Percentiles rank a stretch among this genome's conserved stretches.
Conservation (phyloP, 2,329 filamentous ascomycete species). For the Aspergillus latus region DNA sequence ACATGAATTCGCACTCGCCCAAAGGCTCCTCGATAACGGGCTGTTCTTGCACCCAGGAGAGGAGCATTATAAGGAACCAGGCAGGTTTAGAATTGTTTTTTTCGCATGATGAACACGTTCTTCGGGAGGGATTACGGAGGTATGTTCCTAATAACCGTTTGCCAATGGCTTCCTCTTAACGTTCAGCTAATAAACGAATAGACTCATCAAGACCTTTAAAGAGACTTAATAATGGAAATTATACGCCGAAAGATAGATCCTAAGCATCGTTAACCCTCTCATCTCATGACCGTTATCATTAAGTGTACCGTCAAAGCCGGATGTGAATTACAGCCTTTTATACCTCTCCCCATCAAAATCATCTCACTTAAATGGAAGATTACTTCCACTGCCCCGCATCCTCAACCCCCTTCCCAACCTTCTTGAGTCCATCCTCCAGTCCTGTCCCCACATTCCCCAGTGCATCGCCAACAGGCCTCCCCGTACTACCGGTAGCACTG, state of each 20-base stretch:
- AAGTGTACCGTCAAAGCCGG: not conserved
- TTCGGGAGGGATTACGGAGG: conserved; percentile 40
- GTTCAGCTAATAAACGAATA: not conserved
- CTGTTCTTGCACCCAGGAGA: conserved; percentile 54
- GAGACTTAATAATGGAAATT: not conserved
- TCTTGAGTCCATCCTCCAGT: conserved; percentile 52
- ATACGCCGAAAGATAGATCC: too few relatives aligned
- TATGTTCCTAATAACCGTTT: conserved; percentile 7
- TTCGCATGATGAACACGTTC: conserved; percentile 34
- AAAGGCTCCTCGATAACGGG: conserved; percentile 47
- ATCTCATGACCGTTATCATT: not conserved
- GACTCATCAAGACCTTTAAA: conserved; percentile 1
- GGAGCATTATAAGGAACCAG: conserved; percentile 46
- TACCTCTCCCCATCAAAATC: too few relatives aligned
- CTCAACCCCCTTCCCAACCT: conserved; percentile 56
- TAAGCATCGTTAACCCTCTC: too few relatives aligned
- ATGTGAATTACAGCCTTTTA: too few relatives aligned
- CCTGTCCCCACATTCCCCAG: conserved; percentile 55
- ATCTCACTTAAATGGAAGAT: not conserved
- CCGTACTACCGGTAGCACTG: conserved; percentile 54
- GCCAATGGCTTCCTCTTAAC: not conserved
- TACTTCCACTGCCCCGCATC: conserved; percentile 57
- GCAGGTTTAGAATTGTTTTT: conserved; percentile 58
- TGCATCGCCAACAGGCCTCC: conserved; percentile 57
- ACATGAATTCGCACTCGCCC: conserved; percentile 48